Evolutionary conservation across 2,329 filamentous ascomycete genomes (phyloP).

Genomic region (Pseudogymnoascus destructans): DNA sequence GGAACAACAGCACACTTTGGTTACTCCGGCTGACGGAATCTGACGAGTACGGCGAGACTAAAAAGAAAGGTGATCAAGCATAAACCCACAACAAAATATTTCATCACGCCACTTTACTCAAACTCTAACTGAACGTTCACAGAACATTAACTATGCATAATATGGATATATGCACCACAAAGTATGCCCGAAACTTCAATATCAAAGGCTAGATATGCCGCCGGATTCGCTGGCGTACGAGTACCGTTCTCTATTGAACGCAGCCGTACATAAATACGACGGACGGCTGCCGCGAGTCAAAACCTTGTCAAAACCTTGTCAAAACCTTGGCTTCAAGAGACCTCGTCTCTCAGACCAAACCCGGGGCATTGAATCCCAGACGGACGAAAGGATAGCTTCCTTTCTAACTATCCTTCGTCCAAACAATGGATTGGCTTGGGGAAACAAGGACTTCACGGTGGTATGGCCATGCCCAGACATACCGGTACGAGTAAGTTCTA

Average conservation of each 20-base stretch:
- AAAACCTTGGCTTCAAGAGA: constrained; percentile 5
- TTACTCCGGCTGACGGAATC: background rate
- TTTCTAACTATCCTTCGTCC: background rate
- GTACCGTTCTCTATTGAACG: background rate
- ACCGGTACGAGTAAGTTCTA: background rate
- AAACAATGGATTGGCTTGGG: background rate
- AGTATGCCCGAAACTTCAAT: background rate
- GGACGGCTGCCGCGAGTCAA: background rate
- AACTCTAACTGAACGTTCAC: constrained; percentile 1
- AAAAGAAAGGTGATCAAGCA: background rate
- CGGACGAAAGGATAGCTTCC: background rate
- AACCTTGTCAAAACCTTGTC: constrained; percentile 5
- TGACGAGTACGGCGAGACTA: background rate
- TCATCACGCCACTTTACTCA: background rate
- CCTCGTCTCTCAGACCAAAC: background rate
- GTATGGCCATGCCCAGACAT: background rate
- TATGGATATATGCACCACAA: background rate
- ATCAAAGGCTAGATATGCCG: background rate
- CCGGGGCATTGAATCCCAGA: background rate
- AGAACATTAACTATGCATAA: background rate
- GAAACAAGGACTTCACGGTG: background rate
- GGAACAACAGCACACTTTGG: background rate
- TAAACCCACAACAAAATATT: constrained; percentile 2
- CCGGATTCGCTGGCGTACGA: background rate
- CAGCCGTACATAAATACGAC: background rate